phyloP scores from a whole-genome alignment of 208 protist species.

The Wallacemonas sp. region DNA sequence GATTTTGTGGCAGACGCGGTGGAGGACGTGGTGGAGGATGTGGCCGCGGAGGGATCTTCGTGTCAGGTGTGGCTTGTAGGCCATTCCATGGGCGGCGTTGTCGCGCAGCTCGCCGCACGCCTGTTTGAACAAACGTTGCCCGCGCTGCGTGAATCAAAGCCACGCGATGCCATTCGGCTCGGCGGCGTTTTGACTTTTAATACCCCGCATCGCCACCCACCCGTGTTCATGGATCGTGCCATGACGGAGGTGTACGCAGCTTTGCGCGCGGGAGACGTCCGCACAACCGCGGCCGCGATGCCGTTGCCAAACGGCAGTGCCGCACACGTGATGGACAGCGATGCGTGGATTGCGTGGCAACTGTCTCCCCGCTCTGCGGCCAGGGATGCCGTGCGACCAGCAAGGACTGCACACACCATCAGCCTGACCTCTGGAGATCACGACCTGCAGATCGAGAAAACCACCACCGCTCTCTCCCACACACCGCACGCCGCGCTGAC shows the following conservation, averaged over 20 bases:
- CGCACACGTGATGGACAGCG: not conserved
- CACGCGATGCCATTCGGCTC: slow-evolving; percentile 8
- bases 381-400: not conserved
- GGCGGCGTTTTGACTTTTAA: slow-evolving; percentile 54
- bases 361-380: not conserved
- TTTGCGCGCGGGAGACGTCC: slow-evolving; percentile 9
- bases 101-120: slow-evolving; percentile 35
- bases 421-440: slow-evolving; percentile 47
- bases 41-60: not conserved
- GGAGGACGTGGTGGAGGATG: slow-evolving; percentile 8
- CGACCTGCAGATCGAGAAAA: slow-evolving; percentile 44
- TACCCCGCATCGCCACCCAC: slow-evolving; percentile 36
- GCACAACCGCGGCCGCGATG: not conserved
- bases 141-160: not conserved
- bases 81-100: slow-evolving; percentile 64
- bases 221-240: slow-evolving; percentile 41
- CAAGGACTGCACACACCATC: slow-evolving; percentile 16
- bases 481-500: not conserved
- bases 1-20: slow-evolving; percentile 45
- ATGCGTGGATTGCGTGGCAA: not conserved
- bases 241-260: slow-evolving; percentile 40
- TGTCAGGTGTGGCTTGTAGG: slow-evolving; percentile 41
- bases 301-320: no score
- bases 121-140: slow-evolving; percentile 2
- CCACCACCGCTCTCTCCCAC: slow-evolving; percentile 18